phyloP scores from a whole-genome alignment of 192 early-diverging fungal genomes.

The Mycoemilia scoparia region DNA sequence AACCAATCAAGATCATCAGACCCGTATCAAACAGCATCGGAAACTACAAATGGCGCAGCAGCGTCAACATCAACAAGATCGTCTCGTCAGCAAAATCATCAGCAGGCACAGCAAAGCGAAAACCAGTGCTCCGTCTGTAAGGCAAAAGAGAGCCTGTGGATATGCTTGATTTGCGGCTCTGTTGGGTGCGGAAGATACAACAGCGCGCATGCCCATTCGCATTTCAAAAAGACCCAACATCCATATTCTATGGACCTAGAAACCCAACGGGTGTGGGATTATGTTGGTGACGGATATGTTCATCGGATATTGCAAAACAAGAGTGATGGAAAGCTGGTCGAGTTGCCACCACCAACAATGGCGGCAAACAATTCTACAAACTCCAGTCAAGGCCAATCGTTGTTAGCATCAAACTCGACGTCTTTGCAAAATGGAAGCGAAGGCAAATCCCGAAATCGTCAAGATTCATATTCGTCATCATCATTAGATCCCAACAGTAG shows the following conservation, averaged over 20 bases:
- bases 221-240: conserved; percentile 70
- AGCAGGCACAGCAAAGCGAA: conserved; percentile 1
- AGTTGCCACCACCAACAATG: conserved; percentile 32
- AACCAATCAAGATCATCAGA: neutral
- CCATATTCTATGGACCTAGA: conserved; percentile 83
- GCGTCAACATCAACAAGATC: neutral
- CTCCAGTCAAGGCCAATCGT: neutral
- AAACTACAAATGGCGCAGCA: conserved; percentile 5
- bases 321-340: conserved; percentile 81
- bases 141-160: conserved; percentile 74
- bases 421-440: neutral
- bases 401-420: neutral
- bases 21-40: conserved; percentile 1
- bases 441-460: neutral
- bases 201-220: conserved; percentile 70
- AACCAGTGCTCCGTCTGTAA: conserved; percentile 61
- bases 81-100: too few relatives aligned
- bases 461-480: neutral
- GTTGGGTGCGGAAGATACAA: conserved; percentile 93
- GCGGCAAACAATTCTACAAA: neutral
- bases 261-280: conserved; percentile 97
- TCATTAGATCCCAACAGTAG: too few relatives aligned
- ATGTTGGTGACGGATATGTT: conserved; percentile 90
- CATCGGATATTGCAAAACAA: conserved; percentile 87
- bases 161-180: conserved; percentile 89